Evolutionary conservation across 768 basidiomycete species (phyloP), one percentile per base, ranked within the genome.

Genomic region (Agrocybe chaxingu): DNA sequence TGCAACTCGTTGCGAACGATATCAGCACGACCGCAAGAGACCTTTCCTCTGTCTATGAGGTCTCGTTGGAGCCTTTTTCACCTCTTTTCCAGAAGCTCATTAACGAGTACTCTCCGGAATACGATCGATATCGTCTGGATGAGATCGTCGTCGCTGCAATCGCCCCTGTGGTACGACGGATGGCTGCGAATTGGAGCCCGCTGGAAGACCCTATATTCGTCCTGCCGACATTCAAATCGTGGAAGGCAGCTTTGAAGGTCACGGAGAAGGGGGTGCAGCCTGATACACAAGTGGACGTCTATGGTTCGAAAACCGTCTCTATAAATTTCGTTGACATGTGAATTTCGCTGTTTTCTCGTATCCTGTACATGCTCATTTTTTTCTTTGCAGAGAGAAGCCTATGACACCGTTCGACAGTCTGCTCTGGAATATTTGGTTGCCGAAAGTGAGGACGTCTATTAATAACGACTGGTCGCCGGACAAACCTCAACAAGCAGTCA

Each of bases 321-420:
- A 57, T 65, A 7, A 55, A 63, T 9, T 56, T 66, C 5, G 54
- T 69, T 3, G 60, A 70, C 11, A 62, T 71, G 77, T 79, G 61
- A 57, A 76, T 70, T 70, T 37, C 38, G 18, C 11, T 18, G 35
- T 31, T 10, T 10, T 46, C 30, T 9, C 7, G 9, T 40, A 8
- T 46, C 10, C 24, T 18, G 35, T 45, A 9, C 32, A 44, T 44
- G 16, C n/a, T 50, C 33, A 54, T 31, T 53, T 38, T 38, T 7
- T 30, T 54, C 8, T 24, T 19, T 49, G 10, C 55, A 83, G 80
- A 41, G 81, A 82, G 52, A 75, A 69, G 54, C 75, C 76, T 2
- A 99, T 99, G 97, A 94, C 94, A 11, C 87, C 96, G 0, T 99
- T 91, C 64, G 97, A 99, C 64, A 91, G 87, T 52, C 74, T 98